phyloP scores from a whole-genome alignment of 805 yeast species.

The Maudiozyma serrabonitensis region DNA sequence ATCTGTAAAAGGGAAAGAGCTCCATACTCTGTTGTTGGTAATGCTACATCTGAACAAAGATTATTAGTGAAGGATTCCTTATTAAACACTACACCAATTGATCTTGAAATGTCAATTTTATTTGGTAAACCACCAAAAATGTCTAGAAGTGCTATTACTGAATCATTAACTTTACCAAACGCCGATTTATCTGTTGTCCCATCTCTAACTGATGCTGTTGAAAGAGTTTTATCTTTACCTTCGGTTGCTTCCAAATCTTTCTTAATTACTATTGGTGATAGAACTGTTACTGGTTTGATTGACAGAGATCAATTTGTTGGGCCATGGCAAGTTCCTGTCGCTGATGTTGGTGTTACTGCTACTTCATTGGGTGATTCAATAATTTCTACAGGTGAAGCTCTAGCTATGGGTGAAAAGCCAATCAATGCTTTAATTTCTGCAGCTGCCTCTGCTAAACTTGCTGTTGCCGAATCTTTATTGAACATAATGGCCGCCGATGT shows the following conservation, averaged over 20 bases:
- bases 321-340: constrained; percentile 99
- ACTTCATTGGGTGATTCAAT: constrained; percentile 74
- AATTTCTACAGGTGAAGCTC: constrained; percentile 83
- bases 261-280: constrained; percentile 95
- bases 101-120: constrained; percentile 86
- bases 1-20: constrained; percentile 95
- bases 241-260: constrained; percentile 92
- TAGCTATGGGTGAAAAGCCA: constrained; percentile 97
- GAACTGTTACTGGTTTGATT: constrained; percentile 92
- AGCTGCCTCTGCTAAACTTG: constrained; percentile 86
- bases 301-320: constrained; percentile 99
- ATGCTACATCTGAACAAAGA: constrained; percentile 80
- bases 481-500: constrained; percentile 88
- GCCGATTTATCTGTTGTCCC: constrained; percentile 31
- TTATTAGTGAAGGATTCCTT: constrained; percentile 71
- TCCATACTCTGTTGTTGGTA: constrained; percentile 91
- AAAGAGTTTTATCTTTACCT: constrained; percentile 80
- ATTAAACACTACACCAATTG: constrained; percentile 79
- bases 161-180: constrained; percentile 40
- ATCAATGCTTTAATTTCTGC: constrained; percentile 79
- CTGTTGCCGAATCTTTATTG: constrained; percentile 88
- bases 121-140: constrained; percentile 97
- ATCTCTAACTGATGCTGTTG: constrained; percentile 53
- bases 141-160: constrained; percentile 65
- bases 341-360: constrained; percentile 94